Percentiles rank a stretch among this genome's conserved stretches.
Conservation (phyloP, 768 basidiomycete genomes). For the Amanita brunnescens region DNA sequence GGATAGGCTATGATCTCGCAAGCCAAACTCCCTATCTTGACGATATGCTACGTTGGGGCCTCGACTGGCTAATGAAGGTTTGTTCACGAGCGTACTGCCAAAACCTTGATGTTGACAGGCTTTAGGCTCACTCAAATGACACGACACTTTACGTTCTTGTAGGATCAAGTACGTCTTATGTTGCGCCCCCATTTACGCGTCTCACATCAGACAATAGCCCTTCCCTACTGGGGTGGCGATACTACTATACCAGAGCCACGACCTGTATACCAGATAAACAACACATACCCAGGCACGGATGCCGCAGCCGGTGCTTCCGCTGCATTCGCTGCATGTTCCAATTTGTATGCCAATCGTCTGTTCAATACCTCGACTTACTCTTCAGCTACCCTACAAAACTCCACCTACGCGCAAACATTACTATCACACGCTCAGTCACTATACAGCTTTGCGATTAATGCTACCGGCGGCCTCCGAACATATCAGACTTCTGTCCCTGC, state of each 20-base stretch:
- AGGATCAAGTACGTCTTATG: constrained; percentile 41
- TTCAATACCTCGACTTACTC: constrained; percentile 43
- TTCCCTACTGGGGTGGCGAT: constrained; percentile 89
- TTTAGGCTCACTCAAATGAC: constrained; percentile 69
- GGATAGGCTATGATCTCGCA: constrained; percentile 67
- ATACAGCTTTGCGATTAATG: constrained; percentile 68
- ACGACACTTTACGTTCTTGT: constrained; percentile 73
- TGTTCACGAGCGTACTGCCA: constrained; percentile 10
- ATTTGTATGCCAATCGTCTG: constrained; percentile 59
- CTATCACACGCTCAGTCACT: constrained; percentile 67
- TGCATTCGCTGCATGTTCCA: constrained; percentile 82
- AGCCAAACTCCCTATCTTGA: constrained; percentile 92
- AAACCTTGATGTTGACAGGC: background rate
- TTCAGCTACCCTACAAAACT: constrained; percentile 62
- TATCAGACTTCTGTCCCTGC: constrained; percentile 69
- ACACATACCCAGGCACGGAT: constrained; percentile 80
- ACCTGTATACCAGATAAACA: constrained; percentile 71
- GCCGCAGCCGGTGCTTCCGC: constrained; percentile 78
- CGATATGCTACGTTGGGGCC: constrained; percentile 81
- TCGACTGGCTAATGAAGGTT: constrained; percentile 89
- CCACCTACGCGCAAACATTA: constrained; percentile 62
- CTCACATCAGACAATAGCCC: constrained; percentile 47
- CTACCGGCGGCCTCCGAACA: constrained; percentile 45
- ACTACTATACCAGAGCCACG: constrained; percentile 64
- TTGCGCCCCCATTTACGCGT: background rate